phyloP scores from a whole-genome alignment of 2,329 filamentous ascomycete species.

The Cladosporium sp. region DNA sequence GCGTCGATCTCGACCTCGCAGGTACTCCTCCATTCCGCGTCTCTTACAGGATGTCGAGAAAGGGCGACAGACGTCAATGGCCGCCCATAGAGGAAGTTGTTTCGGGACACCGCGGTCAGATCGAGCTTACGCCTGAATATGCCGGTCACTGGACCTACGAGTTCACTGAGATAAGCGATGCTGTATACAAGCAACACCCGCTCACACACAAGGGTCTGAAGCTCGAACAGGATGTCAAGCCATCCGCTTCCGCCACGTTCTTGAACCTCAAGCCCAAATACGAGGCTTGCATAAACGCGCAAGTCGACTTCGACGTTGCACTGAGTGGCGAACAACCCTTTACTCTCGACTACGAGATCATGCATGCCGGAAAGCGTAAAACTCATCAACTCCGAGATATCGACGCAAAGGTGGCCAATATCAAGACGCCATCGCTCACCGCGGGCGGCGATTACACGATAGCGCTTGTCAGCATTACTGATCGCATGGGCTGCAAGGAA shows the following conservation, averaged over 20 bases:
- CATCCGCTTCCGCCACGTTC: slow-evolving; percentile 76
- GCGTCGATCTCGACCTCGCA: slow-evolving; percentile 84
- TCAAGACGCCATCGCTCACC: slow-evolving; percentile 71
- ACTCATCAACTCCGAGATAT: slow-evolving; percentile 67
- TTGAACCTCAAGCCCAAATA: slow-evolving; percentile 59
- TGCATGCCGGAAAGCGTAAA: slow-evolving; percentile 82
- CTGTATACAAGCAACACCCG: slow-evolving; percentile 70
- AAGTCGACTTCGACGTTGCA: slow-evolving; percentile 70
- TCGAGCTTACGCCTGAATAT: slow-evolving; percentile 77
- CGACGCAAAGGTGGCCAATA: slow-evolving; percentile 62
- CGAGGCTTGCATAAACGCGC: slow-evolving; percentile 79
- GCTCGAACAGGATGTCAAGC: slow-evolving; percentile 88
- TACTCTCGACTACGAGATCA: slow-evolving; percentile 85
- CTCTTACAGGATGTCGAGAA: slow-evolving; percentile 69
- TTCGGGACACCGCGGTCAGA: slow-evolving; percentile 73
- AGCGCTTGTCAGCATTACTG: slow-evolving; percentile 80
- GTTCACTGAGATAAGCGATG: slow-evolving; percentile 78
- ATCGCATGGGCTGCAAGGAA: slow-evolving; percentile 82
- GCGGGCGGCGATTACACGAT: slow-evolving; percentile 90
- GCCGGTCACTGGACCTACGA: slow-evolving; percentile 86
- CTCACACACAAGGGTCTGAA: slow-evolving; percentile 55
- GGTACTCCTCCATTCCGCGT: slow-evolving; percentile 91
- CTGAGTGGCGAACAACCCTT: slow-evolving; percentile 85
- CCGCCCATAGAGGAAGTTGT: slow-evolving; percentile 55
- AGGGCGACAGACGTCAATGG: slow-evolving; percentile 54